Base-by-base conservation (phyloP, 768 basidiomycete species). In the Mycena belliarum region DNA sequence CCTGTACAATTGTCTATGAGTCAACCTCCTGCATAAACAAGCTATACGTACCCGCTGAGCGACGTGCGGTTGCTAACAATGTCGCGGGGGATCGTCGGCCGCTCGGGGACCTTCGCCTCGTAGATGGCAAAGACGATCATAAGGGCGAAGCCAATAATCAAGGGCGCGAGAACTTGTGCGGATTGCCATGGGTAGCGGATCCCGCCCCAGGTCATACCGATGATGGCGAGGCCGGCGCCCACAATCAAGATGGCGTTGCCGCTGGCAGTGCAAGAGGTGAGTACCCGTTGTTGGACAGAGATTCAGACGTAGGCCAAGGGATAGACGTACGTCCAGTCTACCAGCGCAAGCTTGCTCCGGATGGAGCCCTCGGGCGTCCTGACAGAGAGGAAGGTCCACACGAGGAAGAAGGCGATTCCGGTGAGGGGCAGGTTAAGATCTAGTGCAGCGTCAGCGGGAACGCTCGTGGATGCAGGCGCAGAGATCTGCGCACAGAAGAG, bases 121-220 rank as follows among this genome's bases (percentile, higher is more conserved):
- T 70, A 67, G 46, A 65, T 26, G 11, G 72, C 50, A 49, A 72
- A 76, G 4, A 45, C 60, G 14, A 59, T 53, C n/a, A 79, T 53
- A 14, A 72, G 66, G 9, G 66, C 49, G 14, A 73, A n/a, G 0
- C 79, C 79, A 33, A 78, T 48, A 44, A 77, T 65, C 16, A 81
- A 69, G 0, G 79, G 77, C 1, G 69, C 76, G 18, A 80, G 69
- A 18, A 77, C 71, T 32, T 71, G 66, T 14, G 57, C 71, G 0
- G 71, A 73, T 9, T 46, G 37, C 79, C 79, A 81, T 0, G 73
- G 44, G 68, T 75, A 77, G 1, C 65, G 42, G 4, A 64, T 54
- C 7, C 65, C 79, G n/a, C 73, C 79, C 72, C 75, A 79, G 3
- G 76, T 77, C 11, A 81, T 59, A 0, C 70, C 77, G 53, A 78